phyloP scores from a whole-genome alignment of 2,329 filamentous ascomycete species.

The Colletotrichum tamarilloi region DNA sequence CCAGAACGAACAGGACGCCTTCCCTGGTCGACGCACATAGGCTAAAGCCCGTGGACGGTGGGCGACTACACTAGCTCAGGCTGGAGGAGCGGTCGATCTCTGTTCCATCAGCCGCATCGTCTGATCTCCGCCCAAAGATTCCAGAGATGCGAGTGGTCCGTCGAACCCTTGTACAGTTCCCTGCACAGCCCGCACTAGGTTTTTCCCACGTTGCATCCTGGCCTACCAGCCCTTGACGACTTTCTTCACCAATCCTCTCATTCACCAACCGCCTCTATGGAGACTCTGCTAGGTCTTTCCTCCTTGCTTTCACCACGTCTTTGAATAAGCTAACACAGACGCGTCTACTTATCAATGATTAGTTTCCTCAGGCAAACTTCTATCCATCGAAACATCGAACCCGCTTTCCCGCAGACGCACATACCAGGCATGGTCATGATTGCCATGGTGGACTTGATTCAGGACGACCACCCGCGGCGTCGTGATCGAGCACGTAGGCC shows the following conservation, averaged over 20 bases:
- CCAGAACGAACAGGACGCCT: slow-evolving; percentile 9
- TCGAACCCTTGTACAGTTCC: slow-evolving; percentile 19
- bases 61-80: not conserved
- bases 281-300: slow-evolving; percentile 3
- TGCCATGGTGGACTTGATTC: slow-evolving; percentile 1
- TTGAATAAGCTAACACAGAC: not conserved
- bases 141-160: slow-evolving; percentile 37
- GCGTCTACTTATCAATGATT: not conserved
- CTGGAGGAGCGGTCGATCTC: slow-evolving; percentile 30
- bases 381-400: not conserved
- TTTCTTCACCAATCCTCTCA: slow-evolving; percentile 24
- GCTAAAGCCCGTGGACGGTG: not conserved
- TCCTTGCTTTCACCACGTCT: not conserved
- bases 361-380: not conserved
- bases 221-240: slow-evolving; percentile 25
- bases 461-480: not conserved
- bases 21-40: not conserved
- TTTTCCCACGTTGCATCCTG: slow-evolving; percentile 35
- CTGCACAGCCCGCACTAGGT: slow-evolving; percentile 27
- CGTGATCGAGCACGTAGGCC: not conserved
- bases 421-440: not conserved
- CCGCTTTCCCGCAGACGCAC: slow-evolving; percentile 16
- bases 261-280: not conserved
- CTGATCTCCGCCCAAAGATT: slow-evolving; percentile 32
- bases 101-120: slow-evolving; percentile 36